These are phyloP conservation scores for Lathyrus tuberosus DNA, from an alignment of 306 rosid species.

Conservation along the genomic window DNA sequence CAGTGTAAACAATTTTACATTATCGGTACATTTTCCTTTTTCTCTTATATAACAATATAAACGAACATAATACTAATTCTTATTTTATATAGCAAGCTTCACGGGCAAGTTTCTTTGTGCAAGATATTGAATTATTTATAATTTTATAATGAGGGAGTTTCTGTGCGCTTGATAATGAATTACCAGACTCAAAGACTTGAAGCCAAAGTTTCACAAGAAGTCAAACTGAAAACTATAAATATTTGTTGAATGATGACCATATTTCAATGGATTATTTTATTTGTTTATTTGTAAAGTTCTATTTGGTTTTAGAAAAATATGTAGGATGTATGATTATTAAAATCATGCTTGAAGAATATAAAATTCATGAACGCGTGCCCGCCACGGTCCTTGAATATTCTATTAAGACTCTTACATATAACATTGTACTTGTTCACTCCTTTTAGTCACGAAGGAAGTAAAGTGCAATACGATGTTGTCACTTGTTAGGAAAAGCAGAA, in stretches of 20 bases:
- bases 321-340: neutral
- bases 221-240: neutral
- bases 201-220: neutral
- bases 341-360: neutral
- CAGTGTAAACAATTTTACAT: too few species aligned
- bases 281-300: neutral
- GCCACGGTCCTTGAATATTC: conserved; percentile 37
- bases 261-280: neutral
- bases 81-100: too few species aligned
- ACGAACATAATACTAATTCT: too few species aligned
- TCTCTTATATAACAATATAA: too few species aligned
- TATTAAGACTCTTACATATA: neutral
- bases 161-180: conserved; percentile 30
- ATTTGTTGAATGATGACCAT: neutral
- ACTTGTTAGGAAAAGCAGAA: too few species aligned
- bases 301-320: neutral
- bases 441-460: conserved; percentile 20
- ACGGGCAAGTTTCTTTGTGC: too few species aligned
- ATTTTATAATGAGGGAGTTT: neutral
- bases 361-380: conserved; percentile 36
- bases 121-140: too few species aligned
- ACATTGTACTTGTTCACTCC: neutral
- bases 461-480: neutral
- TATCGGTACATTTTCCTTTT: too few species aligned
- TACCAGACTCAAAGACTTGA: neutral